Evolutionary conservation across 441 rosid genomes (phyloP).

Genomic region (Euphorbia celastroides): DNA sequence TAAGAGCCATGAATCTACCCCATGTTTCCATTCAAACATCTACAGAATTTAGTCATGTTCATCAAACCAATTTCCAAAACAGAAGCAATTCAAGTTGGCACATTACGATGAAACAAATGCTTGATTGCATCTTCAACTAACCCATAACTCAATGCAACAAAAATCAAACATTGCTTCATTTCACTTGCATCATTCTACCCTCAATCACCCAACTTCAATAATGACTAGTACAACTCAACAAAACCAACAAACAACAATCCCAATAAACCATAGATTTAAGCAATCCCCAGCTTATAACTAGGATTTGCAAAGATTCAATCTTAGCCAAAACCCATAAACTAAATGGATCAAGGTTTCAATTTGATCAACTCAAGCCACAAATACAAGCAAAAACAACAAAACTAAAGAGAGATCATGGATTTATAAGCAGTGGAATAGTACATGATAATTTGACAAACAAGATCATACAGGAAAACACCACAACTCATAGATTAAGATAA

Average conservation of each 20-base stretch:
- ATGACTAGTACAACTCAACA: not conserved
- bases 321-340: too few relatives aligned
- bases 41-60: too few relatives aligned
- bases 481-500: constrained; percentile 31
- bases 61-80: not conserved
- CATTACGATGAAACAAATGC: not conserved
- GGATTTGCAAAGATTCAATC: not conserved
- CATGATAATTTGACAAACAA: constrained; percentile 20
- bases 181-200: not conserved
- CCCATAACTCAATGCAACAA: not conserved
- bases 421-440: constrained; percentile 12
- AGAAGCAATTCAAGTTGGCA: not conserved
- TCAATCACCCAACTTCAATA: constrained; percentile 3
- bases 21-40: too few relatives aligned
- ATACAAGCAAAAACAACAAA: not conserved
- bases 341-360: not conserved
- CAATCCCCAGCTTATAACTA: not conserved
- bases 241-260: not conserved
- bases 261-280: not conserved
- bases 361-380: not conserved
- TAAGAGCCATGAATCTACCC: too few relatives aligned
- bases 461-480: constrained; percentile 7
- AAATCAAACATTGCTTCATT: not conserved
- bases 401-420: constrained; percentile 7
- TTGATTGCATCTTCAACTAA: not conserved